A percentile compares a stretch with the other conserved stretches of the same genome.
These are phyloP conservation scores for Plasmodium berghei DNA, from an alignment of 169 alveolate genomes.

Conservation along the genomic window DNA sequence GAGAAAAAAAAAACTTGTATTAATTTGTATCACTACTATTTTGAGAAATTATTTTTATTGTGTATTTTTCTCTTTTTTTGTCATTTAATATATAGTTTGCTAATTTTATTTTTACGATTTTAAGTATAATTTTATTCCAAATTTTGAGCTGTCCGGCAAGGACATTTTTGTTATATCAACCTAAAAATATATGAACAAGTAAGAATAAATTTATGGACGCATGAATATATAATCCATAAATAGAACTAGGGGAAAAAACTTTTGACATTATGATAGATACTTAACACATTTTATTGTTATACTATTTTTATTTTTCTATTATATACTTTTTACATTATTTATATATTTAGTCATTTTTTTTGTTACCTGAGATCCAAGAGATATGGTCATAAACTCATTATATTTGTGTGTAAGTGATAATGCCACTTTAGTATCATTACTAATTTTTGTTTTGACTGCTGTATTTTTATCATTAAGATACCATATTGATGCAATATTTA, in stretches of 20 bases:
- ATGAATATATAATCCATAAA: not conserved
- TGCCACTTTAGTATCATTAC: slow-evolving; percentile 63
- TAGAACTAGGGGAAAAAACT: not conserved
- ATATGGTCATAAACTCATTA: slow-evolving; percentile 39
- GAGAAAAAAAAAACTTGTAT: not conserved
- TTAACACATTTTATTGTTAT: too few relatives aligned
- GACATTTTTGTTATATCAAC: slow-evolving; percentile 57
- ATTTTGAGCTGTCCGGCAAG: slow-evolving; percentile 51
- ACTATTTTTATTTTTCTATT: too few relatives aligned
- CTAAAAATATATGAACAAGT: not conserved
- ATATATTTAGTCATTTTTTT: not conserved
- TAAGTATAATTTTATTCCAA: slow-evolving; percentile 47
- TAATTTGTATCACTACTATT: not conserved
- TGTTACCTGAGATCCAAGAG: slow-evolving; percentile 53
- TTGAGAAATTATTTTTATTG: too few relatives aligned
- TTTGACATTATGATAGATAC: too few relatives aligned
- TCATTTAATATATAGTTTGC: not conserved
- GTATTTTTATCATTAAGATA: slow-evolving; percentile 50
- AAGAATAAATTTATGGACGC: not conserved
- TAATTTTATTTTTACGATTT: slow-evolving; percentile 21
- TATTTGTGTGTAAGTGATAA: slow-evolving; percentile 54
- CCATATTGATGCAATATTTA: slow-evolving; percentile 64
- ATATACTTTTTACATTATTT: too few relatives aligned
- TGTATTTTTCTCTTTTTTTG: not conserved
- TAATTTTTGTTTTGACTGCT: slow-evolving; percentile 33